A percentile compares a stretch with the other conserved stretches of the same genome.
phyloP scores from a whole-genome alignment of 2,329 filamentous ascomycete genomes.

The Aspergillus udagawae region DNA sequence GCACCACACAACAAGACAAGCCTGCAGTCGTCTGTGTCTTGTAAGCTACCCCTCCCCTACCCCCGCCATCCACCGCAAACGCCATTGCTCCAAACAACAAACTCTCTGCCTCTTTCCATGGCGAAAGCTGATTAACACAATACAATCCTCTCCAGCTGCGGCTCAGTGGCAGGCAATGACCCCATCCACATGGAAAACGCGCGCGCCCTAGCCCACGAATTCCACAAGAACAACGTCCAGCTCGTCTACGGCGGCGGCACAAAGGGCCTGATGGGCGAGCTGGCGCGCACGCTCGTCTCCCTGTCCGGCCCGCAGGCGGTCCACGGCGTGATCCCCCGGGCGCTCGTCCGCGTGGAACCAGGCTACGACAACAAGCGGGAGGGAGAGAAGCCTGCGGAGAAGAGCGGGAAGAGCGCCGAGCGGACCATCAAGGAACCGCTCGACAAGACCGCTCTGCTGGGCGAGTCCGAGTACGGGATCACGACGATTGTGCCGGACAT shows the following conservation, averaged over 20 bases:
- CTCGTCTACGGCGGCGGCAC: slow-evolving; percentile 96
- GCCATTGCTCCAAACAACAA: background rate
- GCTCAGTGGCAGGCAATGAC: slow-evolving; percentile 68
- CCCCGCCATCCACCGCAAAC: background rate
- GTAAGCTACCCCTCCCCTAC: slow-evolving; percentile 40
- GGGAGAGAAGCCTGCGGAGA: slow-evolving; percentile 30
- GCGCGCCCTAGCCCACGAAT: slow-evolving; percentile 65
- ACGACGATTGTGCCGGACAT: slow-evolving; percentile 92
- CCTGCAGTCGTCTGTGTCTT: slow-evolving; percentile 81
- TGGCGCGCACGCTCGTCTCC: slow-evolving; percentile 79
- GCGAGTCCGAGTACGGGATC: slow-evolving; percentile 60
- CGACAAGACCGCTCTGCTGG: slow-evolving; percentile 25
- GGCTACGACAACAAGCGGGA: slow-evolving; percentile 25
- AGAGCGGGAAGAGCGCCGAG: slow-evolving; percentile 45
- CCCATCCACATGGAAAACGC: slow-evolving; percentile 75
- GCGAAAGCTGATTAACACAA: background rate
- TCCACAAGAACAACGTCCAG: slow-evolving; percentile 72
- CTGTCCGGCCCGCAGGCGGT: slow-evolving; percentile 77
- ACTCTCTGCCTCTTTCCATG: background rate
- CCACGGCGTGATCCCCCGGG: slow-evolving; percentile 88
- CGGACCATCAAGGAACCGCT: slow-evolving; percentile 55
- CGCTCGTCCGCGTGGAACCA: slow-evolving; percentile 71
- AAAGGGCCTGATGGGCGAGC: slow-evolving; percentile 89
- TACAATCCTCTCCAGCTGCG: slow-evolving; percentile 58
- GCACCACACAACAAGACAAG: slow-evolving; percentile 27